Evolutionary conservation across 371 early-diverging fungal species (phyloP), one percentile per base, ranked within the genome.

Genomic region (Mortierella sp.): DNA sequence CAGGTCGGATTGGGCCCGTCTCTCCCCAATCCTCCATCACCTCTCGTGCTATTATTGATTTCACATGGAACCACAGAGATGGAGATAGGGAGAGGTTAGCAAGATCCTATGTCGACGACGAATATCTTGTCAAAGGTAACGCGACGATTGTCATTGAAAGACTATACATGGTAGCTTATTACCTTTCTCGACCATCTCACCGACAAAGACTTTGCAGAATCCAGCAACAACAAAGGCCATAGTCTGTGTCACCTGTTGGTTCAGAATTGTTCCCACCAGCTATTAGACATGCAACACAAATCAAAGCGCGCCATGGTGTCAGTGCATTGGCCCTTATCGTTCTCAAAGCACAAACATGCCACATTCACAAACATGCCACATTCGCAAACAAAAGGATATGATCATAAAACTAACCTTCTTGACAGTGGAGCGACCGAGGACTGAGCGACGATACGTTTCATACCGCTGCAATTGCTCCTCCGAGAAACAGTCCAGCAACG

Each of bases 121-220:
- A 41, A n/a, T 58, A 12, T 12, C 32, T 3, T 58, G 29, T n/a
- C 5, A 4, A 4, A 58, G 29, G 32, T 32, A 16, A 29, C 29
- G 16, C 16, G 29, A 11, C 16, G 6, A 60, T 32, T 60, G 35
- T 16, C 14, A 18, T 21, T 4, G 24, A 16, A 18, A 35, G 16
- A 60, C 41, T 16, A 16, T 4, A 32, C 14, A 35, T 5, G 4
- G 38, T 8, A 38, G 32, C 1, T 44, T 29, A 2, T 41, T 83
- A 92, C 96, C 98, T 87, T 93, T 91, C 85, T 97, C 98, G 7
- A 98, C 94, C 78, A 99, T 95, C 82, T 99, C 98, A 32, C 99
- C 98, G 3, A 99, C 96, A 91, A 97, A 99, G 18, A 99, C 96
- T 87, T 99, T 99, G 54, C 97, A 93, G 77, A 97, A 95, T 46